Evolutionary conservation across 371 early-diverging fungal species (phyloP), one percentile per base, ranked within the genome.

Genomic region (Lichtheimia hyalospora): DNA sequence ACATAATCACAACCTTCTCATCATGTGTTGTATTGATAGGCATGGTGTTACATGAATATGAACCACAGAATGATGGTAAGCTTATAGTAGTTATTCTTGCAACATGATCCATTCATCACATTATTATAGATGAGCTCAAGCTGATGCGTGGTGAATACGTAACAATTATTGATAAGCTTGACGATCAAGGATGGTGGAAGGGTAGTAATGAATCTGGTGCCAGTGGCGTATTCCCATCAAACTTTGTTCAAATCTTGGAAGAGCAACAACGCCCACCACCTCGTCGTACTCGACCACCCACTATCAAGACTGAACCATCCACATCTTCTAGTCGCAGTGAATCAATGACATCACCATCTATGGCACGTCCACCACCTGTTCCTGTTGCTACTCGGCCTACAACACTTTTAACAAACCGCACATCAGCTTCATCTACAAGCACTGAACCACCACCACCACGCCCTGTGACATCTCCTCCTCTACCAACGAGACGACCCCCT

Each of bases 171-270:
- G 84, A 85, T 49, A 73, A 75, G 55, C 58, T 70, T 40, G 83
- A 73, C 2, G 79, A 84, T 54, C 77, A 78, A 52, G 85, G 84
- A 10, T 87, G 87, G 87, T 85, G 84, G 84, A 68, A 65, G 49
- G 87, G 87, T 18, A 71, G 64, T 27, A 82, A 79, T 54, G 85
- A 87, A 52, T 65, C 69, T 12, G 84, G 83, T 14, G 57, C 68
- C 5, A 61, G 61, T 15, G 87, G 87, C 16, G 62, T 83, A 23
- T 87, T 87, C 51, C 87, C 87, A 14, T 71, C 83, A 34, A 82
- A 82, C 52, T 87, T 81, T 74, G 83, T 85, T 10, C 73, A 82
- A 61, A 70, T 81, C 44, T 55, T 87, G 28, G 76, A 74, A 50
- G 70, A 74, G 40, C n/a, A 46, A 8, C 72, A 83, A 23, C 62